Evolutionary conservation across 345 rosid species (phyloP).

Genomic region (Punica granatum): DNA sequence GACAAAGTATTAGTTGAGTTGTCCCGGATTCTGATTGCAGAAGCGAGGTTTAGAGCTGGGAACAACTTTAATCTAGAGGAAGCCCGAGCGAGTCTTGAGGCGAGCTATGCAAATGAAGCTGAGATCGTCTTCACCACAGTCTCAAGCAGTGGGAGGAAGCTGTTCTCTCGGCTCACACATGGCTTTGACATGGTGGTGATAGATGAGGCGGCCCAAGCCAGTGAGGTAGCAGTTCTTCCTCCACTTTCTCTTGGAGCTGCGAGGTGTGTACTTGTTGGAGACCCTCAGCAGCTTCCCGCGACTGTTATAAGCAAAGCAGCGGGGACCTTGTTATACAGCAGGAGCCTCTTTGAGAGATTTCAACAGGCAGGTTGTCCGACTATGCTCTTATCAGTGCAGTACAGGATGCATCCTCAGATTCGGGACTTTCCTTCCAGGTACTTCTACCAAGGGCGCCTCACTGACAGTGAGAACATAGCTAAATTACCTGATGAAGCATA

Average conservation of each 20-base stretch:
- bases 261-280: slow-evolving; percentile 97
- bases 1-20: slow-evolving; percentile 96
- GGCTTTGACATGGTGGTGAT: slow-evolving; percentile 99
- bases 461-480: slow-evolving; percentile 78
- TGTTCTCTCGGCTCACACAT: slow-evolving; percentile 94
- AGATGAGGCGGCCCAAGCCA: slow-evolving; percentile 99
- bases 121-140: slow-evolving; percentile 99
- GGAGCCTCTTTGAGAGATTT: slow-evolving; percentile 98
- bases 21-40: slow-evolving; percentile 90
- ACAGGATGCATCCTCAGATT: slow-evolving; percentile 96
- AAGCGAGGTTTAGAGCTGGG: slow-evolving; percentile 69
- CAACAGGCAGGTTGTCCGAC: slow-evolving; percentile 98
- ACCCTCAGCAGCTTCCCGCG: slow-evolving; percentile 99
- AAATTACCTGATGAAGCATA: slow-evolving; percentile 78
- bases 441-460: slow-evolving; percentile 96
- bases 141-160: slow-evolving; percentile 95
- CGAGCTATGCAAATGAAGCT: slow-evolving; percentile 98
- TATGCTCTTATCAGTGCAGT: slow-evolving; percentile 88
- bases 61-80: slow-evolving; percentile 85
- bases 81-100: slow-evolving; percentile 95
- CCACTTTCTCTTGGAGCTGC: slow-evolving; percentile 97
- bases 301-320: slow-evolving; percentile 99
- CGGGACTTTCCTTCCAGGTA: slow-evolving; percentile 96
- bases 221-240: slow-evolving; percentile 93
- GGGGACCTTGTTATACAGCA: slow-evolving; percentile 85